phyloP scores from a whole-genome alignment of 345 rosid genomes.

The Boechera stricta region DNA sequence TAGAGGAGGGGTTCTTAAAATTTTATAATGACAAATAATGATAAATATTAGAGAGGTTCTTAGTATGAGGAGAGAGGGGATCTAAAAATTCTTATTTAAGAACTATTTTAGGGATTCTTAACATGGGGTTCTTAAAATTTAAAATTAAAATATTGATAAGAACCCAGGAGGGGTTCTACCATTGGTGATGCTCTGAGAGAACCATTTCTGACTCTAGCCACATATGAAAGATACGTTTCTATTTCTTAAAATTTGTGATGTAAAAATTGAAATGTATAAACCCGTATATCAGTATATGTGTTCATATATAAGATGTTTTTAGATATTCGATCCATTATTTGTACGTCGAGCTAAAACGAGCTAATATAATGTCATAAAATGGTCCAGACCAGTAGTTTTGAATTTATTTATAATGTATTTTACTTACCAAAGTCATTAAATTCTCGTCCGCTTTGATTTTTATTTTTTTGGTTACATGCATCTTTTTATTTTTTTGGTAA shows the following conservation, averaged over 20 bases:
- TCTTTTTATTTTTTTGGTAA: neutral
- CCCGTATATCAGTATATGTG: neutral
- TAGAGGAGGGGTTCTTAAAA: too few relatives aligned
- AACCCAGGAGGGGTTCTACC: too few relatives aligned
- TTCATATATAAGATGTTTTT: neutral
- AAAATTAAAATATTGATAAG: too few relatives aligned
- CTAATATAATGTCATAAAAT: neutral
- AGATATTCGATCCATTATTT: neutral
- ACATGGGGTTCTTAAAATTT: too few relatives aligned
- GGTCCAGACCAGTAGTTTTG: neutral
- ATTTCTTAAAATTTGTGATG: neutral
- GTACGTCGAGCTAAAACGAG: conserved; percentile 7
- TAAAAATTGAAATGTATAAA: too few relatives aligned
- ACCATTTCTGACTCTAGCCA: neutral
- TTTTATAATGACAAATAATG: too few relatives aligned
- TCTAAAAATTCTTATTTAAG: too few relatives aligned
- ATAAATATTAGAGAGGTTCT: too few relatives aligned
- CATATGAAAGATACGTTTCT: neutral
- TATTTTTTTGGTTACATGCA: conserved; percentile 15
- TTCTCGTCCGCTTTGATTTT: neutral
- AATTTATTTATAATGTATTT: neutral
- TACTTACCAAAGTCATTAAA: neutral
- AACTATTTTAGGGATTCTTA: too few relatives aligned
- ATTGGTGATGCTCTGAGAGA: too few relatives aligned
- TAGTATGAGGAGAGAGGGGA: too few relatives aligned